These are phyloP conservation scores for Ananas comosus DNA, from an alignment of 176 grass and related monocot genomes.

Conservation along the genomic window DNA sequence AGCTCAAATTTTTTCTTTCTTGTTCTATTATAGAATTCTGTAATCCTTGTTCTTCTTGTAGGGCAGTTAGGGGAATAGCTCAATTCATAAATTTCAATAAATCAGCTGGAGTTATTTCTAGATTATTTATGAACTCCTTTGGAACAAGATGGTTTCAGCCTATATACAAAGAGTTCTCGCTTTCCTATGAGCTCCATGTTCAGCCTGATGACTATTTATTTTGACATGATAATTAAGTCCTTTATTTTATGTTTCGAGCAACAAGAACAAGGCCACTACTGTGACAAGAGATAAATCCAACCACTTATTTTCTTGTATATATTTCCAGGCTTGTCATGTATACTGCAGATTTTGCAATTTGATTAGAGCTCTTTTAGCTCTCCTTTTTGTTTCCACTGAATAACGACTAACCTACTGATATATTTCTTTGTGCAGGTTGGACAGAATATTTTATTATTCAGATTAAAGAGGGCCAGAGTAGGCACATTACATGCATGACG, in stretches of 20 bases:
- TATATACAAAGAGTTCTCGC: background rate
- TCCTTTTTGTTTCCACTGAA: background rate
- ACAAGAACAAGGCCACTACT: background rate
- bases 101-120: background rate
- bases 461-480: constrained; percentile 80
- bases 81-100: background rate
- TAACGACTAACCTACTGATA: constrained; percentile 25
- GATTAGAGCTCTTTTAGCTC: background rate
- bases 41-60: background rate
- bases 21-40: too few species aligned
- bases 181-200: background rate
- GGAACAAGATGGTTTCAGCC: background rate
- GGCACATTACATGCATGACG: constrained; percentile 68
- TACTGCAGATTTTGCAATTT: background rate
- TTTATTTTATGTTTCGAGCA: background rate
- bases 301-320: background rate
- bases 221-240: background rate
- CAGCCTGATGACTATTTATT: background rate
- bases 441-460: constrained; percentile 76
- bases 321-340: background rate
- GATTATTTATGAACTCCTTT: background rate
- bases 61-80: background rate
- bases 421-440: constrained; percentile 42
- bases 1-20: too few species aligned
- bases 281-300: background rate